Percentiles rank a stretch among this genome's conserved stretches.
Evolutionary conservation across 2,329 filamentous ascomycete species (phyloP).

Genomic region (Cryphonectria naterciae): DNA sequence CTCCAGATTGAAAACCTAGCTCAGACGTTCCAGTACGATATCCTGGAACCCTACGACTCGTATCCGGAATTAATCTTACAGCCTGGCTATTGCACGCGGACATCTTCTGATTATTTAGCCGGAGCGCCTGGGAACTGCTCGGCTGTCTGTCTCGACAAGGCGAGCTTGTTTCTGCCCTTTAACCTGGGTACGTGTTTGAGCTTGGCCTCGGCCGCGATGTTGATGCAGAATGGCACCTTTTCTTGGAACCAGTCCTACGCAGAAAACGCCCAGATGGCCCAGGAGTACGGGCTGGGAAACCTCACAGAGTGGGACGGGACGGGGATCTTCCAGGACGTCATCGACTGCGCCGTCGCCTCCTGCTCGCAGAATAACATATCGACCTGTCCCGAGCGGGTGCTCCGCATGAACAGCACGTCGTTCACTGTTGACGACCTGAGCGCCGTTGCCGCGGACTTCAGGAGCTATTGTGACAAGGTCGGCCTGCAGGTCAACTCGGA

Average conservation of each 20-base stretch:
- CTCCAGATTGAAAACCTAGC: not conserved
- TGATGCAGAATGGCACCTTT: conserved; percentile 8
- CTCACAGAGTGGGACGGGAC: conserved; percentile 15
- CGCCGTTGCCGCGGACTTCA: not conserved
- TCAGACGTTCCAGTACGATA: not conserved
- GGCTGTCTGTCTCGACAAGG: conserved; percentile 8
- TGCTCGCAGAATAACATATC: conserved; percentile 11
- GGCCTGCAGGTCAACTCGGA: conserved; percentile 17
- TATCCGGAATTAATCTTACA: not conserved
- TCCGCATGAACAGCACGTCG: not conserved
- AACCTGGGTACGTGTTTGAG: conserved; percentile 12
- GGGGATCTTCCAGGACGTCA: conserved; percentile 3
- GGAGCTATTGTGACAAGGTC: not conserved
- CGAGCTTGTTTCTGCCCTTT: conserved; percentile 16
- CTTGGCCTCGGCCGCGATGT: conserved; percentile 12
- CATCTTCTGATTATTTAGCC: not conserved
- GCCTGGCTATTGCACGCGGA: not conserved
- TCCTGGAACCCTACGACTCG: not conserved
- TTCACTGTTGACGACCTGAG: not conserved
- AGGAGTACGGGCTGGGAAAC: not conserved
- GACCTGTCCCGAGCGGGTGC: not conserved
- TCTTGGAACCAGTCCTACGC: not conserved
- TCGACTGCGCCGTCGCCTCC: conserved; percentile 10
- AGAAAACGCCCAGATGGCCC: not conserved
- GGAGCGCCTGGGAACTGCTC: not conserved